Base-by-base conservation (phyloP, 2,329 filamentous ascomycete species). In the Albifimbria verrucaria region DNA sequence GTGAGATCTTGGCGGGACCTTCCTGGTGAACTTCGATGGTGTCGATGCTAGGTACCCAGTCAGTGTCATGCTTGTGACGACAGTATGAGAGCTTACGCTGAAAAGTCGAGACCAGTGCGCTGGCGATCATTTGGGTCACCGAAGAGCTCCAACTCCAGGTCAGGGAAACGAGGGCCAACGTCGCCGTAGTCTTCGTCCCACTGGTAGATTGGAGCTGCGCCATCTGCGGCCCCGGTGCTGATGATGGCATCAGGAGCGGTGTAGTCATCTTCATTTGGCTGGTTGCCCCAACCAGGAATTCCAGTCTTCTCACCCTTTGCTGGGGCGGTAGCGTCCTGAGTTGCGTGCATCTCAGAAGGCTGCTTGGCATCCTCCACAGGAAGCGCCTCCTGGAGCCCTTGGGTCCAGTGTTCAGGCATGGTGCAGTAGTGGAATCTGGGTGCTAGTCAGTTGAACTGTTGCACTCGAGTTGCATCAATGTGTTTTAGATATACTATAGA, bases 161-260 rank as follows among this genome's bases (percentile, higher is more conserved):
- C 81, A 0, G 80, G 75, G 50, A 86, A 81, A 48, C 76, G 77
- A 0, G 92, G 92, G 7, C 88, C 93, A 51, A 99, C 77, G 41
- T 97, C 93, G 2, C 93, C 94, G 60, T 81, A 89, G 3, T 96
- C 90, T 11, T 92, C 91, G 18, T 85, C 79, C 88, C 89, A 97
- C 64, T 92, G 83, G 62, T 97, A 97, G 43, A 88, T 77, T 0
- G 67, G 72, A n/a, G 84, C 86, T 51, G 15, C n/a, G 10, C 46
- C 46, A 48, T 48, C 46, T 17, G 32, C 12, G 11, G 32, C 32
- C 15, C 32, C 11, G 4, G 32, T 39, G 12, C n/a, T n/a, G n/a
- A 15, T 39, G 32, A 39, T 39, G 5, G 18, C 32, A 39, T n/a
- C 32, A 39, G 32, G 4, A 7, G 15, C 32, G 11, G 32, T n/a